Percentiles rank a stretch among this genome's conserved stretches.
These are phyloP conservation scores for Boletus subcaerulescens DNA, from an alignment of 768 basidiomycete genomes.

Conservation along the genomic window DNA sequence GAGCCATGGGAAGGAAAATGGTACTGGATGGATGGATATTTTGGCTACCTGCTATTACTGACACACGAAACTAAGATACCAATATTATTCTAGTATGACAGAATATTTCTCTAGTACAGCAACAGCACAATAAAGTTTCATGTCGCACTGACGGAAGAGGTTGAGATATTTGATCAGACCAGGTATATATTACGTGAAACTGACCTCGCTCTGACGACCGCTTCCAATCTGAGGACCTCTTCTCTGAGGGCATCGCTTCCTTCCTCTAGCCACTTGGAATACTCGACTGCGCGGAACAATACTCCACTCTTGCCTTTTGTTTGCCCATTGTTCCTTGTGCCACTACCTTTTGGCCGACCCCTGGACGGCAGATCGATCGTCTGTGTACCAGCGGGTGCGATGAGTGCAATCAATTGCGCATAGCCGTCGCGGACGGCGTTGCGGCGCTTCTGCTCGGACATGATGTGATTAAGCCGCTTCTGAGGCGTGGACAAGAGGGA, in stretches of 20 bases:
- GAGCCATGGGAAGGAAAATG: constrained; percentile 19
- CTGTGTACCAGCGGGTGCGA: constrained; percentile 75
- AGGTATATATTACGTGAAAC: background rate
- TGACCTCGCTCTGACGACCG: constrained; percentile 28
- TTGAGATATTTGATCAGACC: background rate
- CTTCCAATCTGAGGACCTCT: constrained; percentile 68
- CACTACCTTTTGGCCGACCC: constrained; percentile 78
- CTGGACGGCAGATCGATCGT: constrained; percentile 72
- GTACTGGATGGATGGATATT: background rate
- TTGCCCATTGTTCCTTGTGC: constrained; percentile 57
- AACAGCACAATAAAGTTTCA: background rate
- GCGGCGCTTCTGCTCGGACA: constrained; percentile 91
- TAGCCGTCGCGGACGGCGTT: constrained; percentile 92
- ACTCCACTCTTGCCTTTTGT: constrained; percentile 90
- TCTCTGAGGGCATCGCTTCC: constrained; percentile 65
- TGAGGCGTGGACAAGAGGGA: constrained; percentile 78
- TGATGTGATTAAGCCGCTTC: constrained; percentile 89
- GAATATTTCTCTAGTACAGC: background rate
- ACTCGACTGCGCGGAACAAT: constrained; percentile 82
- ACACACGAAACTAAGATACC: constrained; percentile 6
- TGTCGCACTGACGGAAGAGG: background rate
- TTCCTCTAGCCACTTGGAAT: constrained; percentile 84
- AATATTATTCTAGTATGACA: constrained; percentile 3
- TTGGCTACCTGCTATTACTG: background rate
- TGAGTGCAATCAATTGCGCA: constrained; percentile 76